These are phyloP conservation scores for Elasticomyces elasticus DNA, from an alignment of 495 filamentous ascomycete species.

Conservation along the genomic window DNA sequence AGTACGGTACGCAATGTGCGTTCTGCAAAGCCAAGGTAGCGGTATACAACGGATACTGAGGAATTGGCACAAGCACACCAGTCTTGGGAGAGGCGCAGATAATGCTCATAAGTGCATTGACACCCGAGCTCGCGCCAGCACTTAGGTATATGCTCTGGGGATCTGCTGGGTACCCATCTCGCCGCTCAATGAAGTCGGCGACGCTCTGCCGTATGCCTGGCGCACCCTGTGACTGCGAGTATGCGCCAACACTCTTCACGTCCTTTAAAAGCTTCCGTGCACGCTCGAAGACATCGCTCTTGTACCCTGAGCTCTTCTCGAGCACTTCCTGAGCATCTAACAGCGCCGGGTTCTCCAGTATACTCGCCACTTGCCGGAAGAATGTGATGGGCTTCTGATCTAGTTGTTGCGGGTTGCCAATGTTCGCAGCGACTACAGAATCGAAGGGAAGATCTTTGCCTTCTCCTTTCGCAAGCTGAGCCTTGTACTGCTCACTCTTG, in stretches of 20 bases:
- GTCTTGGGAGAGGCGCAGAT: constrained; percentile 71
- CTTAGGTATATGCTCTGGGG: constrained; percentile 73
- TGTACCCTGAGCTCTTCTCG: constrained; percentile 60
- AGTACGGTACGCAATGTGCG: constrained; percentile 82
- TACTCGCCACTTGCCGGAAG: constrained; percentile 92
- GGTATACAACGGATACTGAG: constrained; percentile 96
- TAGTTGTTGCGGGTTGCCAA: constrained; percentile 96
- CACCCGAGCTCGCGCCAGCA: constrained; percentile 84
- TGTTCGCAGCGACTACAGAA: constrained; percentile 89
- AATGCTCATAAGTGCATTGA: constrained; percentile 82
- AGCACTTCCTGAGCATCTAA: constrained; percentile 66
- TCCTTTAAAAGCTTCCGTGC: constrained; percentile 68
- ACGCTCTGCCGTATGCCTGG: constrained; percentile 77
- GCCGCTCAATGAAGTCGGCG: constrained; percentile 81
- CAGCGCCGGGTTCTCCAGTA: constrained; percentile 80
- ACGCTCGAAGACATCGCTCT: constrained; percentile 76
- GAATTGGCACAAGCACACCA: constrained; percentile 88
- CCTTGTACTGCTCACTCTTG: constrained; percentile 79
- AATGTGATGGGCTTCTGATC: constrained; percentile 98
- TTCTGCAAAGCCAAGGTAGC: constrained; percentile 80
- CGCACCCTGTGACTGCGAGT: constrained; percentile 86
- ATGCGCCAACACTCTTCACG: constrained; percentile 87
- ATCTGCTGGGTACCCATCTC: constrained; percentile 79
- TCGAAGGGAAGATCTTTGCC: constrained; percentile 70
- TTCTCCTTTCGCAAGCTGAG: constrained; percentile 46